Evolutionary conservation across 192 early-diverging fungal species (phyloP).

Genomic region (Linnemannia zychae): DNA sequence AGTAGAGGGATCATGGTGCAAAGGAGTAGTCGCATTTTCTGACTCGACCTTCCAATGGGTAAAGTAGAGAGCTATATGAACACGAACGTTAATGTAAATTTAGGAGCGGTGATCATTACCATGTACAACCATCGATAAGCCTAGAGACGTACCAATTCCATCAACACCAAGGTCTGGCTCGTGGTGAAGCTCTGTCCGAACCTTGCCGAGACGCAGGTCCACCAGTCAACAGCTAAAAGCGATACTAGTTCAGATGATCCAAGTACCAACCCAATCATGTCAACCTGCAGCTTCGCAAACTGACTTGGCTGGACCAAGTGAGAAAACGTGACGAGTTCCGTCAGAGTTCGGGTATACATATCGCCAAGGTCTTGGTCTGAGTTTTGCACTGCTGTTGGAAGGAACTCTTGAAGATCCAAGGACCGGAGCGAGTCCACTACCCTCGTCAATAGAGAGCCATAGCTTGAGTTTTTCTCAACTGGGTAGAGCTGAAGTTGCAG

Average conservation of each 20-base stretch:
- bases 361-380: constrained; percentile 14
- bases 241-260: constrained; percentile 32
- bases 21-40: constrained; percentile 25
- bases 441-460: constrained; percentile 3
- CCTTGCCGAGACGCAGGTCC: constrained; percentile 25
- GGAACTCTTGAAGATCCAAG: constrained; percentile 13
- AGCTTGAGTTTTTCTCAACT: not conserved
- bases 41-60: constrained; percentile 25
- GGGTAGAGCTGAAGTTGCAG: constrained; percentile 45
- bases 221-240: constrained; percentile 37
- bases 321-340: constrained; percentile 29
- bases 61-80: constrained; percentile 22
- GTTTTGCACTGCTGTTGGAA: not conserved
- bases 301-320: constrained; percentile 23
- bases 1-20: constrained; percentile 6
- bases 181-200: constrained; percentile 32
- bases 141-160: constrained; percentile 31
- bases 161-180: constrained; percentile 11
- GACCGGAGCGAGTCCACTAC: constrained; percentile 16
- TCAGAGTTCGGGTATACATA: constrained; percentile 18
- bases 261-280: constrained; percentile 33
- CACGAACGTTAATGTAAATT: not conserved
- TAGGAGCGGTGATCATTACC: not conserved
- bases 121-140: not conserved
- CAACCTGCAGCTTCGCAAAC: constrained; percentile 32